Evolutionary conservation across 192 early-diverging fungal genomes (phyloP), one percentile per base, ranked within the genome.

Genomic region (Chytriomyces confervae): DNA sequence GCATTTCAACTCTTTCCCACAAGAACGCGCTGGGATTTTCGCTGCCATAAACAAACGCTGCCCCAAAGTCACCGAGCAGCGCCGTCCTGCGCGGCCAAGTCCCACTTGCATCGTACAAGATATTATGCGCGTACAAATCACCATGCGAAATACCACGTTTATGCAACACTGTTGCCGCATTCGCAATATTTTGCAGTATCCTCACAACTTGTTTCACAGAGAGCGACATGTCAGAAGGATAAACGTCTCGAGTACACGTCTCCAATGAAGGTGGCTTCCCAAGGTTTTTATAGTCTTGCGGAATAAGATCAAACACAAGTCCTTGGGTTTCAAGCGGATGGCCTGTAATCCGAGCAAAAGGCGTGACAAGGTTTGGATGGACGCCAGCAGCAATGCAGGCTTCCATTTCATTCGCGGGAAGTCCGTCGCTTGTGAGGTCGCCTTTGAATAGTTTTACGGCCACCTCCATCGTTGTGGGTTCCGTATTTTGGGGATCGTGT

Each of bases 381-480:
- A 6, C 7, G 43, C 36, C 79, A 36, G 73, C 63, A 27, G 60
- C 18, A 13, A 71, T 57, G 48, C 50, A 24, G 3, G 79, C 74
- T 27, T n/a, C 20, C 74, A 77, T 67, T 63, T 80, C 79, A 45
- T 69, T 51, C 5, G 45, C 36, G 36, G 79, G 79, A 27, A 27
- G 53, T 11, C 79, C 79, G 44, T 80, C 79, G 44, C 66, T 70
- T 20, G 79, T 80, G 5, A 76, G 65, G 13, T 27, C 36, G 18
- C 67, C 72, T 60, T 80, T 80, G 61, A 80, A 80, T 47, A 77
- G 10, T 48, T 80, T 80, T 11, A 80, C 57, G 23, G 79, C 79
- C 48, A 72, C 62, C 9, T 72, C 49, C 47, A 43, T n/a, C 5
- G 48, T 50, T 27, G 3, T 46, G 36, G 36, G 36, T 36, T 36